Conservation (phyloP, 2,329 filamentous ascomycete genomes). For the Trichoderma koningii region DNA sequence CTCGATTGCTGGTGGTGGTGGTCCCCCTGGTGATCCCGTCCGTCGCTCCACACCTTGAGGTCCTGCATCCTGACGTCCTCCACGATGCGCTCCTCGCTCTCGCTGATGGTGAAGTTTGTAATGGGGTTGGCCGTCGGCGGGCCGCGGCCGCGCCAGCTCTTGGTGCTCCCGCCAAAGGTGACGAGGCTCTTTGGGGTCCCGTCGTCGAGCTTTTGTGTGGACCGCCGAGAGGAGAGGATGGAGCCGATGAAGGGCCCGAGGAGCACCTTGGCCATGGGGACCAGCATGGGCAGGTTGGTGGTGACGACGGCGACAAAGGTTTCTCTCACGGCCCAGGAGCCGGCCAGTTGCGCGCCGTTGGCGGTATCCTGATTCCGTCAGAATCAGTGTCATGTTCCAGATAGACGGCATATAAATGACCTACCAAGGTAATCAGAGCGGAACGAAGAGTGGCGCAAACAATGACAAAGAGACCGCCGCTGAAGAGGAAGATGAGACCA, state of each 20-base stretch:
- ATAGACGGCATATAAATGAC: constrained; percentile 7
- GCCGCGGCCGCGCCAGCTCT: constrained; percentile 27
- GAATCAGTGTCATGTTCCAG: not conserved
- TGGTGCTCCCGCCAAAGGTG: constrained; percentile 30
- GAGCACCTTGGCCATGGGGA: constrained; percentile 48
- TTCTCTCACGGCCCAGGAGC: constrained; percentile 48
- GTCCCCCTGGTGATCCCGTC: not conserved
- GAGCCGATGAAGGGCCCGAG: constrained; percentile 33
- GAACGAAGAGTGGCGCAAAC: constrained; percentile 44
- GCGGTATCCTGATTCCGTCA: constrained; percentile 40
- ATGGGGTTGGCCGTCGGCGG: constrained; percentile 29
- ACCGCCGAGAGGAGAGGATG: constrained; percentile 32
- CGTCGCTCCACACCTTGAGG: constrained; percentile 25
- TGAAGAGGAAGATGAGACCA: constrained; percentile 44
- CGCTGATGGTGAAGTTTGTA: constrained; percentile 30
- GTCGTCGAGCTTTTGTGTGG: constrained; percentile 30
- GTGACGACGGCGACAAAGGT: constrained; percentile 49
- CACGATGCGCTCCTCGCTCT: constrained; percentile 34
- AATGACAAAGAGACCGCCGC: constrained; percentile 46
- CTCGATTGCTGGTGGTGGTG: not conserved
- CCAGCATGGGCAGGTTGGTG: constrained; percentile 49
- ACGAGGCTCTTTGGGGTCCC: constrained; percentile 31
- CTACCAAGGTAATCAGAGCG: constrained; percentile 36
- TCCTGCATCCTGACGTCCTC: constrained; percentile 31
- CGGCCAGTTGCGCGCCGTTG: constrained; percentile 46